phyloP scores from a whole-genome alignment of 139 green algal species.

The Micractinium conductrix region DNA sequence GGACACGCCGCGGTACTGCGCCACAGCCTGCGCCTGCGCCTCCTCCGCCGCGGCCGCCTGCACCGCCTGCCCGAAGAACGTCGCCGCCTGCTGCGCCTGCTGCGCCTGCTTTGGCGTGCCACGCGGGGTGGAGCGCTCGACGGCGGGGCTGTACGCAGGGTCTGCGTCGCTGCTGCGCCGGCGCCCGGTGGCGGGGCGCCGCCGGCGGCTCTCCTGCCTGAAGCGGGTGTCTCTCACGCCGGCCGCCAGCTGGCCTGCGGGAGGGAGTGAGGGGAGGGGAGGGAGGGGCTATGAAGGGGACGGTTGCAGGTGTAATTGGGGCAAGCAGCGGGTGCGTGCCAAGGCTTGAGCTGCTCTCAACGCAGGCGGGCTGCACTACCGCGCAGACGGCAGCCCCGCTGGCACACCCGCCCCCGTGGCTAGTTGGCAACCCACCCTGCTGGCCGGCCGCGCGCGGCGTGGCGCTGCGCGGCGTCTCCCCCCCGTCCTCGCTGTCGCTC shows the following conservation, averaged over 20 bases:
- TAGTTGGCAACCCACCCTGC: background rate
- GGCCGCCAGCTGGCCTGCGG: background rate
- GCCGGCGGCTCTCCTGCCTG: background rate
- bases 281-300: background rate
- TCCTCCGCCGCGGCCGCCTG: background rate
- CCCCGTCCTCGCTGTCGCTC: background rate
- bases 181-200: background rate
- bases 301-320: too few relatives aligned
- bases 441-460: background rate
- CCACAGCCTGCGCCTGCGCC: background rate
- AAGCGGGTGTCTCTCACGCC: background rate
- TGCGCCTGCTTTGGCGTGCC: slow-evolving; percentile 2
- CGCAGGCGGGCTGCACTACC: too few relatives aligned
- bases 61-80: too few relatives aligned
- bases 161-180: slow-evolving; percentile 2
- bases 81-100: background rate
- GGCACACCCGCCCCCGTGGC: too few relatives aligned
- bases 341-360: too few relatives aligned
- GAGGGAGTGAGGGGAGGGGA: background rate
- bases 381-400: too few relatives aligned
- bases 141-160: background rate
- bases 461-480: background rate
- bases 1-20: slow-evolving; percentile 40
- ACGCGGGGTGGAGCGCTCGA: background rate
- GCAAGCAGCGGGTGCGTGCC: too few relatives aligned